Percentiles rank a stretch among this genome's conserved stretches.
phyloP scores from a whole-genome alignment of 352 stramenopile species.

The Phytophthora syringae region DNA sequence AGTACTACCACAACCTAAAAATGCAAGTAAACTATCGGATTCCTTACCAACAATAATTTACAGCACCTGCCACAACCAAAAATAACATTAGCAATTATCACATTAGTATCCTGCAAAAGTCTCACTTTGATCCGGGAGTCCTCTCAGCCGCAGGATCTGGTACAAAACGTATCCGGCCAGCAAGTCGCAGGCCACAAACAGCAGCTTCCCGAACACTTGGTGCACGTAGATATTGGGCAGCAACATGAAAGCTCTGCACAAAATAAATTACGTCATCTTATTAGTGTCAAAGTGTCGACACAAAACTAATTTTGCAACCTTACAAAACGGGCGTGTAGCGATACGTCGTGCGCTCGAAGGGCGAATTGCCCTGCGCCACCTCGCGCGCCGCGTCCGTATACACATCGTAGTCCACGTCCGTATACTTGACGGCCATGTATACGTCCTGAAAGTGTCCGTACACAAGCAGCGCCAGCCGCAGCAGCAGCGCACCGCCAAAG shows the following conservation, averaged over 20 bases:
- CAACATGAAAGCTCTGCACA: slow-evolving; percentile 66
- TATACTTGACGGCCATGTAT: slow-evolving; percentile 94
- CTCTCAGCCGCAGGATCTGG: slow-evolving; percentile 73
- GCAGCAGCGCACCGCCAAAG: slow-evolving; percentile 57
- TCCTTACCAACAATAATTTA: slow-evolving; percentile 66
- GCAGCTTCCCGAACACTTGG: slow-evolving; percentile 92
- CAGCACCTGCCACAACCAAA: slow-evolving; percentile 44
- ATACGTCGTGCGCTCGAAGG: slow-evolving; percentile 98
- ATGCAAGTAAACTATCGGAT: no score
- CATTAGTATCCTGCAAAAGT: background rate
- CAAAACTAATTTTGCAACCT: slow-evolving; percentile 13
- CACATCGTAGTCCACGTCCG: slow-evolving; percentile 99
- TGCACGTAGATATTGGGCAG: slow-evolving; percentile 80
- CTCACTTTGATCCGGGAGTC: slow-evolving; percentile 61
- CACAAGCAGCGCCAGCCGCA: slow-evolving; percentile 71
- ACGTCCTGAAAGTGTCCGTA: slow-evolving; percentile 83
- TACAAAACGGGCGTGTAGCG: slow-evolving; percentile 98
- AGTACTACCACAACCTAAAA: background rate
- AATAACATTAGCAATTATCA: background rate
- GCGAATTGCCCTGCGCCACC: slow-evolving; percentile 86
- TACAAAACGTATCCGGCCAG: slow-evolving; percentile 92
- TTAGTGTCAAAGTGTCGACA: background rate
- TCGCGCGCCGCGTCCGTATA: slow-evolving; percentile 97
- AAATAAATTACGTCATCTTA: slow-evolving; percentile 1
- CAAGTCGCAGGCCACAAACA: slow-evolving; percentile 97